Base-by-base conservation (phyloP, 805 yeast genomes). In the Candida tallmaniae region DNA sequence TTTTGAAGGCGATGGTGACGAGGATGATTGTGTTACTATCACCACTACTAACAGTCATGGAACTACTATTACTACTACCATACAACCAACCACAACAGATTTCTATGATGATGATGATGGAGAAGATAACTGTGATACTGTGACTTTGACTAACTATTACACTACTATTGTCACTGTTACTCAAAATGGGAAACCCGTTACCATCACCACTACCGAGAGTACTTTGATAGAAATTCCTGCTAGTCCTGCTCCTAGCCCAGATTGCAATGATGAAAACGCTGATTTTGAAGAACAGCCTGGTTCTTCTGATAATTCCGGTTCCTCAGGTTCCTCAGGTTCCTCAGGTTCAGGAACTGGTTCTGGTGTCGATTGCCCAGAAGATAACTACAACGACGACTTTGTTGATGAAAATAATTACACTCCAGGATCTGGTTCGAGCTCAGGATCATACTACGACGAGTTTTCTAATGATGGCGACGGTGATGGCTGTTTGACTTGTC, bases 1-100 rank as follows among this genome's bases (percentile, higher is more conserved):
- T 17, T 26, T 33, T 28, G 51, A 47, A 23, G 49, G 44, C 9
- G 50, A 46, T 23, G 47, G 32, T 15, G 46, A 40, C 9, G 46
- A 40, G 10, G 22, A 31, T 3, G 30, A 36, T 11, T 25, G 41
- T 17, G 34, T 36, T 13, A 33, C 31, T 11, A 26, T 13, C n/a
- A 35, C 38, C 15, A 21, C 38, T 15, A 33, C 35, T 11, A 20
- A 31, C 20, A 27, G 31, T 16, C 19, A 32, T 21, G 34, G 20
- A 16, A 35, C 29, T 20, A 37, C 45, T 5, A 19, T 10, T 4
- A 40, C 39, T 11, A 23, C 20, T 25, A 40, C 33, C 19, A n/a
- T n/a, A n/a, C 26, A 13, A 10, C 27, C 38, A 5, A 28, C 27
- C 9, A 28, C 32, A 11, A 27, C 29, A 15, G 34, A 21, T 22